Percentiles rank a stretch among this genome's conserved stretches.
Conservation (phyloP, 371 early-diverging fungal species). For the Mucor velutinosus region DNA sequence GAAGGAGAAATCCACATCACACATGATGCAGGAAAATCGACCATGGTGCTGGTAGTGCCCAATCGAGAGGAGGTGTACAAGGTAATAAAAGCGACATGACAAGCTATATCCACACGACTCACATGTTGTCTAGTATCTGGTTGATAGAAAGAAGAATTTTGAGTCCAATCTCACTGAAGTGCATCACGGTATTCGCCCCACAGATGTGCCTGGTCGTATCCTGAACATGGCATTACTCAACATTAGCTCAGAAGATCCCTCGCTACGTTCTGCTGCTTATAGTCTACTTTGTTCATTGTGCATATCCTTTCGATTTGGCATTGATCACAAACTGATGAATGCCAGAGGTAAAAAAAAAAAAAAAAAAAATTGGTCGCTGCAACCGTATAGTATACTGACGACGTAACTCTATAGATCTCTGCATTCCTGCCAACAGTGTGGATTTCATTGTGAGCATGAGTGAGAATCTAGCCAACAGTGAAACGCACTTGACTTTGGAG, state of each 20-base stretch:
- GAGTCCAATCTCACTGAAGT: constrained; percentile 60
- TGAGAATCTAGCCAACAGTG: constrained; percentile 69
- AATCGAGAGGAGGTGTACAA: constrained; percentile 75
- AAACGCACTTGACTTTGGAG: constrained; percentile 82
- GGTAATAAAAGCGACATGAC: constrained; percentile 17
- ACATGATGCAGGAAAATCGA: constrained; percentile 53
- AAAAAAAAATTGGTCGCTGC: too few relatives aligned
- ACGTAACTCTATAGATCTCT: constrained; percentile 66
- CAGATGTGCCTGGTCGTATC: constrained; percentile 88
- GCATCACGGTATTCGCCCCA: constrained; percentile 75
- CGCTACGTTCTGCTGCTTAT: constrained; percentile 79
- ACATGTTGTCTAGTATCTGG: constrained; percentile 9
- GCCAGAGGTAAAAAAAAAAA: constrained; percentile 52
- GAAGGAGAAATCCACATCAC: constrained; percentile 76
- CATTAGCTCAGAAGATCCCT: constrained; percentile 76
- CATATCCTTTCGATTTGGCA: constrained; percentile 75
- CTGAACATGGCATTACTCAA: constrained; percentile 91
- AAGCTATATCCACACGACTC: not conserved
- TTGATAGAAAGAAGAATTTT: constrained; percentile 66
- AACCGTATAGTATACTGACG: too few relatives aligned
- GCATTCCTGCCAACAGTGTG: constrained; percentile 83
- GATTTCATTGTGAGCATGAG: constrained; percentile 78
- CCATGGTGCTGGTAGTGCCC: constrained; percentile 68
- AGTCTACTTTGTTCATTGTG: constrained; percentile 79
- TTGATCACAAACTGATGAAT: constrained; percentile 72